phyloP scores from a whole-genome alignment of 805 yeast genomes.

The Kluyveromyces wickerhamii region DNA sequence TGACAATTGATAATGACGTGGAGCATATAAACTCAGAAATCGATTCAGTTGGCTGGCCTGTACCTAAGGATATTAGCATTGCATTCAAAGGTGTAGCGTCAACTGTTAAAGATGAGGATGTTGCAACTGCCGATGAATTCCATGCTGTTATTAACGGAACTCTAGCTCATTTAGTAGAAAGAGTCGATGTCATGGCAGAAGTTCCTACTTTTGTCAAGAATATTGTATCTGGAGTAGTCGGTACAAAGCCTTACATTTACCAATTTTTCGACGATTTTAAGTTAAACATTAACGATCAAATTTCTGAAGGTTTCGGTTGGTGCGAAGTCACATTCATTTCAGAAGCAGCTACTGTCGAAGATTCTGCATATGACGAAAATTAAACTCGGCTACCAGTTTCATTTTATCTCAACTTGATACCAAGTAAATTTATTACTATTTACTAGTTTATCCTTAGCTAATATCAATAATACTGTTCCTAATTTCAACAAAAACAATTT shows the following conservation, averaged over 20 bases:
- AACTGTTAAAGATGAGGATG: slow-evolving; percentile 36
- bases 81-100: slow-evolving; percentile 44
- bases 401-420: no score
- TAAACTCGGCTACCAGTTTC: no score
- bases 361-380: slow-evolving; percentile 18
- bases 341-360: slow-evolving; percentile 23
- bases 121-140: slow-evolving; percentile 28
- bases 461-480: no score
- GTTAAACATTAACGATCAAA: slow-evolving; percentile 16
- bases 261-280: slow-evolving; percentile 60
- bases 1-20: slow-evolving; percentile 58
- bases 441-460: no score
- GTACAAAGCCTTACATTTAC: slow-evolving; percentile 93
- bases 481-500: no score
- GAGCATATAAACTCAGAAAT: slow-evolving; percentile 46
- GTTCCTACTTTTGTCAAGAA: slow-evolving; percentile 90
- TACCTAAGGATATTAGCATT: slow-evolving; percentile 63
- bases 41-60: slow-evolving; percentile 90
- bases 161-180: slow-evolving; percentile 59
- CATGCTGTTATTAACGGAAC: slow-evolving; percentile 52
- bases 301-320: slow-evolving; percentile 26
- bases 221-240: slow-evolving; percentile 89
- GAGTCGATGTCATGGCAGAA: slow-evolving; percentile 97
- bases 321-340: slow-evolving; percentile 30
- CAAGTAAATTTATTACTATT: no score